phyloP scores from a whole-genome alignment of 345 rosid species.

The Orychophragmus violaceus region DNA sequence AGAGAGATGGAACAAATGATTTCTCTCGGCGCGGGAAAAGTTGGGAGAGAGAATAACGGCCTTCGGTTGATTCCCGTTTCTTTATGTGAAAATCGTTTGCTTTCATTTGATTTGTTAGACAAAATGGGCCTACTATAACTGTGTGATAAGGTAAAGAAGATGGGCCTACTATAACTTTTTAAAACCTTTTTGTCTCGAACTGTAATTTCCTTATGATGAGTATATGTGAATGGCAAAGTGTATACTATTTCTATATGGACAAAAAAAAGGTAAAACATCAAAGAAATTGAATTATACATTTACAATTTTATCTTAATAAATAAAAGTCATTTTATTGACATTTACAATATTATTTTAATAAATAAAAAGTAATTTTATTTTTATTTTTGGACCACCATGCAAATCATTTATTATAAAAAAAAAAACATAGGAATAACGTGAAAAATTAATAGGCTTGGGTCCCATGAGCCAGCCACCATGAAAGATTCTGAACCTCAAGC shows the following conservation, averaged over 20 bases:
- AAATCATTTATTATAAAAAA: too few species aligned
- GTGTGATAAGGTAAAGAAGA: not conserved
- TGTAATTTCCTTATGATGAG: not conserved
- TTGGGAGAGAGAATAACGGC: not conserved
- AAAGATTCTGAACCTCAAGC: not conserved
- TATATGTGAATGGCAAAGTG: not conserved
- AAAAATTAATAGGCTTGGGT: not conserved
- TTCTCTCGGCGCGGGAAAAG: constrained; percentile 25
- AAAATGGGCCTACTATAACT: constrained; percentile 8
- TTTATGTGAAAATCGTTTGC: not conserved
- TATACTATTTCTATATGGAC: not conserved
- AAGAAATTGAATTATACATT: not conserved
- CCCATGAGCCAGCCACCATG: not conserved
- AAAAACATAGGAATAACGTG: not conserved
- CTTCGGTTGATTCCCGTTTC: not conserved
- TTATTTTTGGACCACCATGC: too few species aligned
- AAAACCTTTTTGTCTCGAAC: not conserved
- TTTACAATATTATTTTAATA: too few species aligned
- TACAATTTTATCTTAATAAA: not conserved
- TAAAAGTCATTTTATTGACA: too few species aligned
- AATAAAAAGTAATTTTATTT: too few species aligned
- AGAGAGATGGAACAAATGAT: not conserved
- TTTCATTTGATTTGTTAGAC: not conserved
- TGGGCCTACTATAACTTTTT: not conserved
- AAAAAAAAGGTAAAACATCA: not conserved